Evolutionary conservation across 208 protist species (phyloP).

Genomic region (Wallacemonas sp.): DNA sequence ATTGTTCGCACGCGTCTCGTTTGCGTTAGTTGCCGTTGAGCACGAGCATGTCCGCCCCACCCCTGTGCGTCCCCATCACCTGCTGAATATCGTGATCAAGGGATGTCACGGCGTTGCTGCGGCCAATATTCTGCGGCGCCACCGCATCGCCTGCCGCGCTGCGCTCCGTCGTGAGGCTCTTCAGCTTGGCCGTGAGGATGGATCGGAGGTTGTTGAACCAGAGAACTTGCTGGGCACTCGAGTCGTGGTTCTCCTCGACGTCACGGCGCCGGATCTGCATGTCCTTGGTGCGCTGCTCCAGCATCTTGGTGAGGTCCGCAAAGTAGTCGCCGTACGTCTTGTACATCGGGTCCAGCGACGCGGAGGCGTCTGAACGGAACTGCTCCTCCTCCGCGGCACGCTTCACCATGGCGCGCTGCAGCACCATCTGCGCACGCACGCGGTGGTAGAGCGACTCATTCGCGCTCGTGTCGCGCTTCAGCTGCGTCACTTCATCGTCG

Average conservation of each 20-base stretch:
- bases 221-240: slow-evolving; percentile 83
- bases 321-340: slow-evolving; percentile 65
- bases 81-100: slow-evolving; percentile 60
- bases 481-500: slow-evolving; percentile 71
- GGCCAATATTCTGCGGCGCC: not conserved
- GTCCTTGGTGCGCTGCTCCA: slow-evolving; percentile 67
- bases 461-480: slow-evolving; percentile 64
- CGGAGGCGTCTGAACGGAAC: slow-evolving; percentile 31
- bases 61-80: slow-evolving; percentile 33
- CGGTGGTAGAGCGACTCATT: slow-evolving; percentile 91
- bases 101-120: slow-evolving; percentile 9
- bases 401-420: slow-evolving; percentile 49
- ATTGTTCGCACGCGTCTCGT: not conserved
- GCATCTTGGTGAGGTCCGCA: slow-evolving; percentile 32
- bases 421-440: slow-evolving; percentile 52
- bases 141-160: not conserved
- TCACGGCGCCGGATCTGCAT: slow-evolving; percentile 76
- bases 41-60: slow-evolving; percentile 41
- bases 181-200: slow-evolving; percentile 66
- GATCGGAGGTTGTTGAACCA: slow-evolving; percentile 63
- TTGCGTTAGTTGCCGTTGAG: slow-evolving; percentile 46
- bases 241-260: slow-evolving; percentile 84
- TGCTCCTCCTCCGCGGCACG: slow-evolving; percentile 60
- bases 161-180: slow-evolving; percentile 26
- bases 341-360: slow-evolving; percentile 60